Conservation (phyloP, 2,329 filamentous ascomycete species). For the Pezicula carpinea region DNA sequence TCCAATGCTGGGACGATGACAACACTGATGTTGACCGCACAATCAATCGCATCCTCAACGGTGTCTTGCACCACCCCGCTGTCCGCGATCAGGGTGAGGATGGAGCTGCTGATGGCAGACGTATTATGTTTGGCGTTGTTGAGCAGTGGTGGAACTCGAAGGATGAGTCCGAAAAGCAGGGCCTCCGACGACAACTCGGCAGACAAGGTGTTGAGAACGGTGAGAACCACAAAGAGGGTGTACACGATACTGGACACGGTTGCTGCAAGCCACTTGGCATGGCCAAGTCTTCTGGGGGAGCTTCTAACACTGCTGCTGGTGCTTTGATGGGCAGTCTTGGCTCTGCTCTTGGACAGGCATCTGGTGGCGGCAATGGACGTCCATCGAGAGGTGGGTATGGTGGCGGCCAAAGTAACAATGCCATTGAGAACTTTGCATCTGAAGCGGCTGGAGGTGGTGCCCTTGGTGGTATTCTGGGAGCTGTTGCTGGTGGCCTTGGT, state of each 20-base stretch:
- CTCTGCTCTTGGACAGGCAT: conserved; percentile 33
- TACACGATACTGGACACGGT: conserved; percentile 80
- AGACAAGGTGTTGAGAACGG: conserved; percentile 72
- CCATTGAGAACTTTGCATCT: conserved; percentile 47
- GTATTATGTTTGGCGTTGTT: conserved; percentile 74
- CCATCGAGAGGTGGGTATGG: conserved; percentile 22
- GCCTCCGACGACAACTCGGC: conserved; percentile 70
- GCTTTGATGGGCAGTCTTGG: conserved; percentile 55
- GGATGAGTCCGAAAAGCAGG: conserved; percentile 55
- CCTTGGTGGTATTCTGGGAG: conserved; percentile 66
- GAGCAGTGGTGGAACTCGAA: conserved; percentile 77
- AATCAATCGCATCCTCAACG: conserved; percentile 71
- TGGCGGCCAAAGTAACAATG: conserved; percentile 20
- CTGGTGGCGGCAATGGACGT: conserved; percentile 22
- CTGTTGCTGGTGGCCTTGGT: conserved; percentile 61
- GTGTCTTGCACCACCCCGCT: conserved; percentile 85
- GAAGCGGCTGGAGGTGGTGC: conserved; percentile 60
- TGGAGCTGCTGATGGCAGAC: conserved; percentile 66
- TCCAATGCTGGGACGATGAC: conserved; percentile 82
- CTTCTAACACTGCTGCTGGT: conserved; percentile 50
- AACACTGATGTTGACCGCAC: conserved; percentile 62
- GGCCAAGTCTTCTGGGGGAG: conserved; percentile 58
- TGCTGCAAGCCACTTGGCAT: conserved; percentile 71
- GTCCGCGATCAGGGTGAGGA: conserved; percentile 66
- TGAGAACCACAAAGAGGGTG: conserved; percentile 81